Conservation (phyloP, 2,329 filamentous ascomycete species). For the Aureobasidium sp. region DNA sequence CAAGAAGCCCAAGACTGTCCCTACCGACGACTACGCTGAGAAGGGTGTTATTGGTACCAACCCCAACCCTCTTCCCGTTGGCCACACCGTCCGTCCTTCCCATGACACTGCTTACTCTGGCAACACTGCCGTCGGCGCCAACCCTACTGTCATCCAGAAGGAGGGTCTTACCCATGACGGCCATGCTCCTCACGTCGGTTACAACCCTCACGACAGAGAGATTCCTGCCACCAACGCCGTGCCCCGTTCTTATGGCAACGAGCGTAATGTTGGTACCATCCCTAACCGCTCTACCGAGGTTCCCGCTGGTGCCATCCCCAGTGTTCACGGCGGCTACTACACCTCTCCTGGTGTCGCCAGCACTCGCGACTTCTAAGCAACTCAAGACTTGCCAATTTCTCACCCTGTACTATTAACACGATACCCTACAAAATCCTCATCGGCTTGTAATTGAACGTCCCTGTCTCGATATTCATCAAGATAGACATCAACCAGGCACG, state of each 20-base stretch:
- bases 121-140: slow-evolving; percentile 38
- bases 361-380: slow-evolving; percentile 10
- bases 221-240: slow-evolving; percentile 17
- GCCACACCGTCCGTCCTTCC: slow-evolving; percentile 32
- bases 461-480: background rate
- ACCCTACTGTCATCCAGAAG: slow-evolving; percentile 25
- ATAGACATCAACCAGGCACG: background rate
- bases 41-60: slow-evolving; percentile 31
- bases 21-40: slow-evolving; percentile 37
- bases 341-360: slow-evolving; percentile 30
- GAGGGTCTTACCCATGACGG: slow-evolving; percentile 17
- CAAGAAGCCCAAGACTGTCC: slow-evolving; percentile 27
- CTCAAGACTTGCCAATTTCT: background rate
- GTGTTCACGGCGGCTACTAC: slow-evolving; percentile 38
- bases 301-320: slow-evolving; percentile 22
- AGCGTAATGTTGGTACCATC: background rate
- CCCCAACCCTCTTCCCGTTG: slow-evolving; percentile 25
- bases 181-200: slow-evolving; percentile 24
- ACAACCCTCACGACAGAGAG: slow-evolving; percentile 31
- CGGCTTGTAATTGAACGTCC: background rate
- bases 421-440: background rate
- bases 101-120: slow-evolving; percentile 47
- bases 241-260: background rate
- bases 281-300: background rate
- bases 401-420: background rate